Conservation (phyloP, 495 filamentous ascomycete genomes). For the Aspergillus conjunctus region DNA sequence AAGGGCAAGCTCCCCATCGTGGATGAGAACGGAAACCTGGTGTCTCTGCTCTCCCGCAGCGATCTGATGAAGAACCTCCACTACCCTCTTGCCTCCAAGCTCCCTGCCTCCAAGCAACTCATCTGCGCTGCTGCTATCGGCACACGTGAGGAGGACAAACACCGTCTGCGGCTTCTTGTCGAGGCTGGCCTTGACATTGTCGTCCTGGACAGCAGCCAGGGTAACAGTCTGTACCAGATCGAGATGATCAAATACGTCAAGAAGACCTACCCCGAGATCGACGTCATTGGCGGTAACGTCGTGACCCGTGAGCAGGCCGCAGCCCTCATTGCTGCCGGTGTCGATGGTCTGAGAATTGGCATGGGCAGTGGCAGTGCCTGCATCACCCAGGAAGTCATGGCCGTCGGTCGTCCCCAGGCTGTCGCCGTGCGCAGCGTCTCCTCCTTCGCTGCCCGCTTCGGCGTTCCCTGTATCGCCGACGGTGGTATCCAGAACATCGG, state of each 20-base stretch:
- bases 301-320: conserved; percentile 96
- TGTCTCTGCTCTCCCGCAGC: conserved; percentile 93
- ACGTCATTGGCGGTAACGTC: conserved; percentile 98
- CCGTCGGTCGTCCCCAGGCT: conserved; percentile 93
- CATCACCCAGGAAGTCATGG: conserved; percentile 99
- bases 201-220: conserved; percentile 91
- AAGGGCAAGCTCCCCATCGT: conserved; percentile 99
- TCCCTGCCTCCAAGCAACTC: conserved; percentile 95
- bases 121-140: conserved; percentile 95
- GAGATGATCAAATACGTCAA: conserved; percentile 98
- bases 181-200: conserved; percentile 97
- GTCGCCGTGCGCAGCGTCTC: conserved; percentile 87
- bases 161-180: conserved; percentile 80
- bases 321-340: conserved; percentile 86
- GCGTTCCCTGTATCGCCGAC: conserved; percentile 96
- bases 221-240: conserved; percentile 95
- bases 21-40: conserved; percentile 80
- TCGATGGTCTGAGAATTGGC: conserved; percentile 95
- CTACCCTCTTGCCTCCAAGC: conserved; percentile 95
- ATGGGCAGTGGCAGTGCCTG: conserved; percentile 98
- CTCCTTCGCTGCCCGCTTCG: conserved; percentile 85
- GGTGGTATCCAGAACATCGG: conserved; percentile 98
- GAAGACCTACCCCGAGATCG: conserved; percentile 75
- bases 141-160: conserved; percentile 89
- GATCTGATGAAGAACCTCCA: conserved; percentile 99